Percentiles rank a stretch among this genome's conserved stretches.
These are phyloP conservation scores for Hypericum perforatum DNA, from an alignment of 345 rosid species.

Conservation along the genomic window DNA sequence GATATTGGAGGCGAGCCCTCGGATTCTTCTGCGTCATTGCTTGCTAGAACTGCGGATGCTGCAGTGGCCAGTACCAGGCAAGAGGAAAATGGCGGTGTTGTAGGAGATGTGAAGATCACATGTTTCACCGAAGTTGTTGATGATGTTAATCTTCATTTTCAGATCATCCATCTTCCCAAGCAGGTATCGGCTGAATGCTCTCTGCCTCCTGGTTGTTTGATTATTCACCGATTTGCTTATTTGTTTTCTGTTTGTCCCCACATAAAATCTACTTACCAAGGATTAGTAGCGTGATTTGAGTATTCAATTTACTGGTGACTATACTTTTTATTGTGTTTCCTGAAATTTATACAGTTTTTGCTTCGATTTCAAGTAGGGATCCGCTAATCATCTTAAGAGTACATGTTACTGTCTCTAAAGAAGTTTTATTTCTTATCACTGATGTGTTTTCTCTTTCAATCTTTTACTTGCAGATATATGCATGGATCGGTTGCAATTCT, in stretches of 20 bases:
- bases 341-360: too few relatives aligned
- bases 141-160: slow-evolving; percentile 60
- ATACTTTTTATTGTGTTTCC: too few relatives aligned
- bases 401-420: too few relatives aligned
- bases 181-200: slow-evolving; percentile 27
- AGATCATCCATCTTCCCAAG: slow-evolving; percentile 56
- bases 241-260: neutral
- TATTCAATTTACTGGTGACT: neutral
- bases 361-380: too few relatives aligned
- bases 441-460: too few relatives aligned
- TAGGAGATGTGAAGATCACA: slow-evolving; percentile 31
- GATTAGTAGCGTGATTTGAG: neutral
- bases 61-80: too few relatives aligned
- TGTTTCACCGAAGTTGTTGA: slow-evolving; percentile 61
- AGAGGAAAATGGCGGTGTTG: neutral
- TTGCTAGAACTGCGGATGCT: too few relatives aligned
- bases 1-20: too few relatives aligned
- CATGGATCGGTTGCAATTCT: slow-evolving; percentile 77
- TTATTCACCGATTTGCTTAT: neutral
- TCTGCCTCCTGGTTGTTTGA: neutral
- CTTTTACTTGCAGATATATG: slow-evolving; percentile 40
- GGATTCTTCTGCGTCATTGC: too few relatives aligned
- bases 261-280: neutral
- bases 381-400: too few relatives aligned
- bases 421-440: too few relatives aligned